phyloP scores from a whole-genome alignment of 768 basidiomycete genomes.

The Boletus huronensis region DNA sequence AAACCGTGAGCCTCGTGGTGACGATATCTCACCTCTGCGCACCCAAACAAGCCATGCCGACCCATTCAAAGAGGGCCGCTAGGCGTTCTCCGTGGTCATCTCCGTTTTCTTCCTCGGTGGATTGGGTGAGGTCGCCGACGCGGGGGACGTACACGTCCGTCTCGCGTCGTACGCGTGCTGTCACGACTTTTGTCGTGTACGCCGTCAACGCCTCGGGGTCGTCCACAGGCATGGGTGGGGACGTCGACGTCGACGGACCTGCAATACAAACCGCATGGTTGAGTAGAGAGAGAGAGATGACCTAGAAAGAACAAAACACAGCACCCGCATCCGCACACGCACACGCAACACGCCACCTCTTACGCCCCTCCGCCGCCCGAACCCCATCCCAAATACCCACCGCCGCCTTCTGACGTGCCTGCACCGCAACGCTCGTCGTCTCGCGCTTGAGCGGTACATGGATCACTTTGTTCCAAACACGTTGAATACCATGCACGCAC shows the following conservation, averaged over 20 bases:
- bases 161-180: slow-evolving; percentile 22
- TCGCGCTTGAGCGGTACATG: slow-evolving; percentile 42
- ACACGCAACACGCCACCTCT: slow-evolving; percentile 46
- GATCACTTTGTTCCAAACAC: slow-evolving; percentile 38
- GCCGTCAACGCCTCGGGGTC: not conserved
- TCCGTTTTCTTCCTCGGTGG: slow-evolving; percentile 27
- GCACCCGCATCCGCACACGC: slow-evolving; percentile 31
- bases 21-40: slow-evolving; percentile 51
- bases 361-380: slow-evolving; percentile 32
- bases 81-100: slow-evolving; percentile 52
- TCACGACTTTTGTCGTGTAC: slow-evolving; percentile 13
- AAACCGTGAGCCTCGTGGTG: no score
- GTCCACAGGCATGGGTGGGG: not conserved
- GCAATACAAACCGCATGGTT: not conserved
- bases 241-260: not conserved
- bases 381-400: slow-evolving; percentile 49
- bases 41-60: slow-evolving; percentile 64
- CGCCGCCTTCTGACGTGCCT: slow-evolving; percentile 38
- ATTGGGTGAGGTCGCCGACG: slow-evolving; percentile 26
- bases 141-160: slow-evolving; percentile 41
- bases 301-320: not conserved
- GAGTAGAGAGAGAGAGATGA: not conserved
- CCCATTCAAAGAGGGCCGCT: slow-evolving; percentile 62
- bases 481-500: not conserved
- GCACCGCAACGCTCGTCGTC: slow-evolving; percentile 35